A percentile compares a stretch with the other conserved stretches of the same genome.
phyloP scores from a whole-genome alignment of 257 asterid genomes.

The Nicotiana noctiflora region DNA sequence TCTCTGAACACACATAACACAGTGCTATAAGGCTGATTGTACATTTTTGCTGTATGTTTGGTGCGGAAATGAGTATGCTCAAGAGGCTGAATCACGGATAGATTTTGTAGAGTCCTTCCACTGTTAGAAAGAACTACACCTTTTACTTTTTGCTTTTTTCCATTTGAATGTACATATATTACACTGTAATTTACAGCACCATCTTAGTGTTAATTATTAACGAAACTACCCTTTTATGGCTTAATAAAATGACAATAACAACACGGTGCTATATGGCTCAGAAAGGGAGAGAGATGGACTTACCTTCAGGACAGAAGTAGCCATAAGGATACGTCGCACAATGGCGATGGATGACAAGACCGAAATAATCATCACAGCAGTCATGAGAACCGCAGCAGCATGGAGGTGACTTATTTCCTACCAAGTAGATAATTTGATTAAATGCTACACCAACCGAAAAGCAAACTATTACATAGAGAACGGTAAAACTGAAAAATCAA shows the following conservation, averaged over 20 bases:
- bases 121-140: not conserved
- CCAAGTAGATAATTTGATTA: slow-evolving; percentile 19
- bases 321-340: slow-evolving; percentile 95
- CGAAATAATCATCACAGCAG: slow-evolving; percentile 67
- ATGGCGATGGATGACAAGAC: slow-evolving; percentile 84
- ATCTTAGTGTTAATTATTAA: not conserved
- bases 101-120: not conserved
- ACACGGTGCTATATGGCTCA: not conserved
- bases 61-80: not conserved
- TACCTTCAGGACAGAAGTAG: slow-evolving; percentile 96
- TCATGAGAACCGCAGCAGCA: slow-evolving; percentile 83
- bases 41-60: too few species aligned
- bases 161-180: too few species aligned
- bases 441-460: not conserved
- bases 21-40: not conserved
- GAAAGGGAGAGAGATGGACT: slow-evolving; percentile 18
- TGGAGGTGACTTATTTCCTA: slow-evolving; percentile 92
- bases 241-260: not conserved
- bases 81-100: not conserved
- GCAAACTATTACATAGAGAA: slow-evolving; percentile 5
- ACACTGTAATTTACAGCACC: not conserved
- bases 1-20: not conserved
- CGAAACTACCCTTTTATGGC: not conserved
- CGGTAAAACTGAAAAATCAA: slow-evolving; percentile 7
- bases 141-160: not conserved